Evolutionary conservation across 2,329 filamentous ascomycete genomes (phyloP).

Genomic region (Dactylellina parvicollis): DNA sequence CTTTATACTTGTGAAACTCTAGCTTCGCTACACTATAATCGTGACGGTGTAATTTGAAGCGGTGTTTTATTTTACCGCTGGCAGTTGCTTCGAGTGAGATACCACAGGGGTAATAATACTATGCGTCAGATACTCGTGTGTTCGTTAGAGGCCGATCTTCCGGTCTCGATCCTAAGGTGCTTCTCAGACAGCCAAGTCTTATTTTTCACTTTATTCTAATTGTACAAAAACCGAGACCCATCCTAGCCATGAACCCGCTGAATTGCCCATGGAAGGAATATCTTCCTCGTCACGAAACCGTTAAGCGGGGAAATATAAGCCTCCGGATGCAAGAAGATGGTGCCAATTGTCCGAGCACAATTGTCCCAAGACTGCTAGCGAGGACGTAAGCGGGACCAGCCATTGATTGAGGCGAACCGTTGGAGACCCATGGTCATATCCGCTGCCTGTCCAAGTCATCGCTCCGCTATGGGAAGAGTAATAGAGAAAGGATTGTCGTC

Average conservation of each 20-base stretch:
- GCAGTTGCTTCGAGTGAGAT: neutral
- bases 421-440: neutral
- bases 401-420: neutral
- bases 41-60: conserved; percentile 23
- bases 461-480: no score
- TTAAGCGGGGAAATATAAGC: conserved; percentile 28
- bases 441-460: no score
- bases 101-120: conserved; percentile 1
- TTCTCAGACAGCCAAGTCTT: neutral
- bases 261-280: neutral
- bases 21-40: neutral
- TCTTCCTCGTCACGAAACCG: neutral
- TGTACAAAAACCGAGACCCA: neutral
- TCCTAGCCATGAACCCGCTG: neutral
- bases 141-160: conserved; percentile 10
- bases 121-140: no score
- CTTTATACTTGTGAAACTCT: conserved; percentile 27
- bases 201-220: neutral
- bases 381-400: conserved; percentile 17
- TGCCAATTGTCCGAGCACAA: conserved; percentile 1
- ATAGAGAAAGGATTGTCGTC: no score
- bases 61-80: conserved; percentile 51
- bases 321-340: neutral
- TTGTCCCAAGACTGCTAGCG: neutral
- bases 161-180: conserved; percentile 5